Evolutionary conservation across 768 basidiomycete species (phyloP).

Genomic region (Termitomyces sp.): DNA sequence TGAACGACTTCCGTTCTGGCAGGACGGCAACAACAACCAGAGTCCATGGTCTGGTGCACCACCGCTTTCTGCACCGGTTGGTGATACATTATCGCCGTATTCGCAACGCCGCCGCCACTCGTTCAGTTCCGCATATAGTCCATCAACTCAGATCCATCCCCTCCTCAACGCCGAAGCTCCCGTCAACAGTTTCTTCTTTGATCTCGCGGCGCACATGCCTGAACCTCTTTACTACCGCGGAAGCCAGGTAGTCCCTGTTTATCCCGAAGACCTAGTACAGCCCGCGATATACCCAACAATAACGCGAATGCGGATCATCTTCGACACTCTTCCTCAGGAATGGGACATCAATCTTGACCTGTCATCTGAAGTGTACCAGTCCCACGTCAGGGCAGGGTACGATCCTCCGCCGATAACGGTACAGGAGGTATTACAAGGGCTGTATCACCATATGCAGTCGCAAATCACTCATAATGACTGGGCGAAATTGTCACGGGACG

Average conservation of each 20-base stretch:
- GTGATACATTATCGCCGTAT: background rate
- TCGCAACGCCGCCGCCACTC: slow-evolving; percentile 6
- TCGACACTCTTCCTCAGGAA: slow-evolving; percentile 43
- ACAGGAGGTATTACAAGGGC: slow-evolving; percentile 49
- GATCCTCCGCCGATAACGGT: slow-evolving; percentile 42
- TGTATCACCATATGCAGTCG: slow-evolving; percentile 42
- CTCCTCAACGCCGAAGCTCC: slow-evolving; percentile 47
- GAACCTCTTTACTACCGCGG: slow-evolving; percentile 34
- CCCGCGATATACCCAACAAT: slow-evolving; percentile 53
- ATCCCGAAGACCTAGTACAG: slow-evolving; percentile 40
- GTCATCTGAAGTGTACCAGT: slow-evolving; percentile 25
- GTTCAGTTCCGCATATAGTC: slow-evolving; percentile 1
- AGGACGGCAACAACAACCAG: background rate
- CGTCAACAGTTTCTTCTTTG: slow-evolving; percentile 44
- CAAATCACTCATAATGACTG: slow-evolving; percentile 37
- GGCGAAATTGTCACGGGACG: slow-evolving; percentile 21
- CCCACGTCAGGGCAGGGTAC: slow-evolving; percentile 15
- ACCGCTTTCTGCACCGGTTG: no score
- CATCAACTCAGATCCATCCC: slow-evolving; percentile 34
- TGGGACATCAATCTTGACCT: slow-evolving; percentile 61
- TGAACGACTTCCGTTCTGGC: slow-evolving; percentile 7
- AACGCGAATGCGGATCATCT: slow-evolving; percentile 49
- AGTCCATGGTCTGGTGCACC: background rate
- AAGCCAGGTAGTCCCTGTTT: slow-evolving; percentile 32
- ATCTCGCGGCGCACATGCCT: slow-evolving; percentile 44